Conservation (phyloP, 2,329 filamentous ascomycete species). For the Penicillium rolfsii region DNA sequence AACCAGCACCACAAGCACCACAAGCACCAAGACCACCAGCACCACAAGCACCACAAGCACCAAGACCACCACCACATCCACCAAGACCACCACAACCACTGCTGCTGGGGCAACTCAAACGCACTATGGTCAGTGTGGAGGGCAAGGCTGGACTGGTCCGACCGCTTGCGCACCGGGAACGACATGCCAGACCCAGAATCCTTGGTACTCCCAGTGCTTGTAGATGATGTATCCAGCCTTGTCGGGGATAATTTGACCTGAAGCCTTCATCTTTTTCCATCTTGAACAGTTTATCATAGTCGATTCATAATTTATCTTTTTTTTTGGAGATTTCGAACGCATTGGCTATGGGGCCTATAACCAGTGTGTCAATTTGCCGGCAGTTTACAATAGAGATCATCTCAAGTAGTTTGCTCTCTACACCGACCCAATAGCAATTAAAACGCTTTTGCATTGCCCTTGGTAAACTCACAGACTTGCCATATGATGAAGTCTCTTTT, state of each 20-base stretch:
- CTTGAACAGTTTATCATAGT: not conserved
- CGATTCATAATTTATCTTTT: not conserved
- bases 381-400: no score
- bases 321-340: no score
- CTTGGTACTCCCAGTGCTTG: conserved; percentile 5
- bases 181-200: conserved; percentile 2
- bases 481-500: not conserved
- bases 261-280: not conserved
- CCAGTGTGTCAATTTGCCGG: no score
- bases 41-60: not conserved
- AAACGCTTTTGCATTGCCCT: no score
- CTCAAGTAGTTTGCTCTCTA: no score
- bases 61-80: not conserved
- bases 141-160: conserved; percentile 1
- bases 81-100: not conserved
- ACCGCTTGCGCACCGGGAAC: not conserved
- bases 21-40: not conserved
- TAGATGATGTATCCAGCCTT: not conserved
- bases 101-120: not conserved
- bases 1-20: not conserved
- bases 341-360: no score
- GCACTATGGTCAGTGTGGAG: conserved; percentile 6
- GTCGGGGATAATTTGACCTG: not conserved
- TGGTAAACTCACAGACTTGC: not conserved
- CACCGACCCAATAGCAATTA: no score